Conservation (phyloP, 2,329 filamentous ascomycete genomes). For the Pseudogymnoascus sp. region DNA sequence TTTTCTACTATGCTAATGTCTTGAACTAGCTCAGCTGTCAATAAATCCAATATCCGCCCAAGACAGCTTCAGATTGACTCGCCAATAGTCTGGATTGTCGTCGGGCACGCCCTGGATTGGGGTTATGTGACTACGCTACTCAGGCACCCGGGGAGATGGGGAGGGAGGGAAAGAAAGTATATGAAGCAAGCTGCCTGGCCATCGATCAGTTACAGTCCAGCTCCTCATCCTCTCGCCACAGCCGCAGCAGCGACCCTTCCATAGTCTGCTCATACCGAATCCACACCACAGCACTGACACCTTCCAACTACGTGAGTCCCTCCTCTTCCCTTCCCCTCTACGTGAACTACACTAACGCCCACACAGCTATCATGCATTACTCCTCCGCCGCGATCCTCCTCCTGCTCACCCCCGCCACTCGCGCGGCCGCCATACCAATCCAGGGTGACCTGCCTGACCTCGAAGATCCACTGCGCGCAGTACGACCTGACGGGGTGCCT, state of each 20-base stretch:
- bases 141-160: neutral
- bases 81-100: neutral
- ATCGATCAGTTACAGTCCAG: neutral
- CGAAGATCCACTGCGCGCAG: too few species aligned
- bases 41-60: neutral
- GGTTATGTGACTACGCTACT: neutral
- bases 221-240: neutral
- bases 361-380: neutral
- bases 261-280: neutral
- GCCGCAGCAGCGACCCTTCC: neutral
- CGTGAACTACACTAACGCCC: neutral
- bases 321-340: neutral
- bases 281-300: neutral
- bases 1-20: neutral
- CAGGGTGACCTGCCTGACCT: neutral
- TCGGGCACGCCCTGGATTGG: neutral
- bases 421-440: neutral
- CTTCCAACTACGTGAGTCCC: neutral
- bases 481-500: too few species aligned
- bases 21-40: neutral
- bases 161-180: neutral
- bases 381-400: neutral
- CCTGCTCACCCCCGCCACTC: neutral
- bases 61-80: neutral
- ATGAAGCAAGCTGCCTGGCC: neutral